These are phyloP conservation scores for Sclerotinia glacialis DNA, from an alignment of 2,329 filamentous ascomycete genomes.

Conservation along the genomic window DNA sequence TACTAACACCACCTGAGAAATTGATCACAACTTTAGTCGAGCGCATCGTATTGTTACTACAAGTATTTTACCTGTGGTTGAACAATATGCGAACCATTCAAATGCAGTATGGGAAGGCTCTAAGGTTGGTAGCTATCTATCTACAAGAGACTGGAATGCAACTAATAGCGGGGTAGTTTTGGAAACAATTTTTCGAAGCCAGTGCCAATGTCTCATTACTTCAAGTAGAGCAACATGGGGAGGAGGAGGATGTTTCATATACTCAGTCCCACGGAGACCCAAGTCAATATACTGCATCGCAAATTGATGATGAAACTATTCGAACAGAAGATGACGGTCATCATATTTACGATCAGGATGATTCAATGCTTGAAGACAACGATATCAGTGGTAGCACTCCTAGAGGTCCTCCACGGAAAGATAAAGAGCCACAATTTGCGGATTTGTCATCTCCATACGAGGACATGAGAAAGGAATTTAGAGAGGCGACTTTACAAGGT, in stretches of 20 bases:
- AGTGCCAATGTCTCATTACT: conserved; percentile 96
- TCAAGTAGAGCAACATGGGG: conserved; percentile 80
- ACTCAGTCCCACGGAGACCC: conserved; percentile 37
- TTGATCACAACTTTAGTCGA: conserved; percentile 97
- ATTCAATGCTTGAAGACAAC: conserved; percentile 64
- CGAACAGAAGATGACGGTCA: conserved; percentile 35
- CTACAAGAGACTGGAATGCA: background rate
- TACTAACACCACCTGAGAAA: conserved; percentile 58
- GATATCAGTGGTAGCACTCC: conserved; percentile 68
- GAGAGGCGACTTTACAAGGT: conserved; percentile 41
- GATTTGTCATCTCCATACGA: conserved; percentile 77
- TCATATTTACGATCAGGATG: conserved; percentile 46
- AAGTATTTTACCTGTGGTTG: conserved; percentile 87
- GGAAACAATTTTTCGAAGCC: conserved; percentile 99
- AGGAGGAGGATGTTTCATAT: conserved; percentile 51
- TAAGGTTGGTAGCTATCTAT: conserved; percentile 56
- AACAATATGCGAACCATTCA: conserved; percentile 93
- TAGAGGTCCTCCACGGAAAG: conserved; percentile 51
- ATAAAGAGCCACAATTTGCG: conserved; percentile 53
- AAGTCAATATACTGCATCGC: conserved; percentile 40
- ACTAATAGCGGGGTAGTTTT: conserved; percentile 63
- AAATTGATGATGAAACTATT: conserved; percentile 36
- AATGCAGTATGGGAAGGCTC: conserved; percentile 94
- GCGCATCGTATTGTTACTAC: conserved; percentile 94
- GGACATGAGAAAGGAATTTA: conserved; percentile 65